Evolutionary conservation across 768 basidiomycete species (phyloP).

Genomic region (Leucogyrophana mollusca): DNA sequence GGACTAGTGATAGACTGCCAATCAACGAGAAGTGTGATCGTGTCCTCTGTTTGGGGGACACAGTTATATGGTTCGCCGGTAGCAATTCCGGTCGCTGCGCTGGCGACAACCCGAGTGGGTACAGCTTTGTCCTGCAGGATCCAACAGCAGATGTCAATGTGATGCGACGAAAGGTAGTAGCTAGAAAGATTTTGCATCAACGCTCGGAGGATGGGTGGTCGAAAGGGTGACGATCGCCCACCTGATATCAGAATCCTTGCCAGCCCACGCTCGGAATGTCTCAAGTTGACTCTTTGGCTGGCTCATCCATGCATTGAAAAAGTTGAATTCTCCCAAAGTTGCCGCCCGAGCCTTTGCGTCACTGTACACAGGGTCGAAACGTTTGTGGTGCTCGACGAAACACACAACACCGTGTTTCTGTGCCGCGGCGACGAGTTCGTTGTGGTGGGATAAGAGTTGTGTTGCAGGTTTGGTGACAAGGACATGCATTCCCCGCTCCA

Average conservation of each 20-base stretch:
- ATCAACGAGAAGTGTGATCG: constrained; percentile 91
- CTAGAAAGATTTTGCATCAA: constrained; percentile 32
- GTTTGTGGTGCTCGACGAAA: constrained; percentile 94
- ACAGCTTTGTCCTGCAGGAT: constrained; percentile 73
- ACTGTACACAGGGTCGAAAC: constrained; percentile 90
- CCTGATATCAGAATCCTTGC: constrained; percentile 93
- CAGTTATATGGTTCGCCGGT: constrained; percentile 88
- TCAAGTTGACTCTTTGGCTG: constrained; percentile 94
- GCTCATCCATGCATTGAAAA: constrained; percentile 97
- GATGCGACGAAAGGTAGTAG: constrained; percentile 94
- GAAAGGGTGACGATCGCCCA: constrained; percentile 15
- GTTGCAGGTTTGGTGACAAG: constrained; percentile 93
- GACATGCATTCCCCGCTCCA: constrained; percentile 83
- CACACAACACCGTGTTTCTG: constrained; percentile 79
- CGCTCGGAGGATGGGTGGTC: background rate
- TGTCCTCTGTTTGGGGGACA: constrained; percentile 86
- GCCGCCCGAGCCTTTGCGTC: constrained; percentile 81
- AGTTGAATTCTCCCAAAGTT: constrained; percentile 87
- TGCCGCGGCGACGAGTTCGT: constrained; percentile 72
- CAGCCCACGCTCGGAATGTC: constrained; percentile 95
- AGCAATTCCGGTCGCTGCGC: constrained; percentile 88
- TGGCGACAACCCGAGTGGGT: constrained; percentile 85
- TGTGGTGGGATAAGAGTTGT: constrained; percentile 81
- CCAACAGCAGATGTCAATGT: constrained; percentile 89
- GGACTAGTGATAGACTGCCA: constrained; percentile 82